Percentiles rank a stretch among this genome's conserved stretches.
These are phyloP conservation scores for Spathaspora gorwiae DNA, from an alignment of 805 yeast genomes.

Conservation along the genomic window DNA sequence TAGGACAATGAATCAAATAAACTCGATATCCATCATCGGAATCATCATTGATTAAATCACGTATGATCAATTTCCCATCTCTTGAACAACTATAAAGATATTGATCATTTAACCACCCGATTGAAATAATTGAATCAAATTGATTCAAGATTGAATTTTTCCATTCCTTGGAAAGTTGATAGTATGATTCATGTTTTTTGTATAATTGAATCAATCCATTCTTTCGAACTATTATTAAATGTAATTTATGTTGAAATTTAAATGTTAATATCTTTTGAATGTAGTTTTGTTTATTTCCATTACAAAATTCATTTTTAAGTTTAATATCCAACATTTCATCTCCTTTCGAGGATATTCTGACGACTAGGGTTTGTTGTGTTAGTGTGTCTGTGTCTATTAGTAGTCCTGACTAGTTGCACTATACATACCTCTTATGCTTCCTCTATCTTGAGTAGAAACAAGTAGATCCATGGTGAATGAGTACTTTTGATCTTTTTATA, in stretches of 20 bases:
- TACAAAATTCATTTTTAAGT: background rate
- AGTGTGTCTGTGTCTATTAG: background rate
- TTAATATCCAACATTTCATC: slow-evolving; percentile 1
- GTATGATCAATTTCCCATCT: slow-evolving; percentile 30
- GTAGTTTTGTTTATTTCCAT: slow-evolving; percentile 8
- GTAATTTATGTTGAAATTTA: slow-evolving; percentile 15
- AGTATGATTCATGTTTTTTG: slow-evolving; percentile 12
- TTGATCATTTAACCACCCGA: slow-evolving; percentile 23
- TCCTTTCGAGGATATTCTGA: background rate
- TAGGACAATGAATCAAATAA: slow-evolving; percentile 21
- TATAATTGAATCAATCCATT: slow-evolving; percentile 28
- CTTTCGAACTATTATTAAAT: slow-evolving; percentile 20
- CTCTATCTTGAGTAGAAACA: slow-evolving; percentile 14
- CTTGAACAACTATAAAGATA: slow-evolving; percentile 29
- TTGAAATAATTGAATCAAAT: slow-evolving; percentile 20
- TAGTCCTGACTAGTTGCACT: too few species aligned
- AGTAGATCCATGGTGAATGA: slow-evolving; percentile 11
- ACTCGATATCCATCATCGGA: slow-evolving; percentile 23
- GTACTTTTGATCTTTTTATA: too few species aligned
- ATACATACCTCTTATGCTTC: slow-evolving; percentile 18
- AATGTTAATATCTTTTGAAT: slow-evolving; percentile 19
- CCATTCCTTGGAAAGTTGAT: slow-evolving; percentile 30
- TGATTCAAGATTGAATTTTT: slow-evolving; percentile 17
- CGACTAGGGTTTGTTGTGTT: background rate
- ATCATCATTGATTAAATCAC: slow-evolving; percentile 35